Evolutionary conservation across 2,329 filamentous ascomycete genomes (phyloP).

Genomic region (Fusarium decemcellulare): DNA sequence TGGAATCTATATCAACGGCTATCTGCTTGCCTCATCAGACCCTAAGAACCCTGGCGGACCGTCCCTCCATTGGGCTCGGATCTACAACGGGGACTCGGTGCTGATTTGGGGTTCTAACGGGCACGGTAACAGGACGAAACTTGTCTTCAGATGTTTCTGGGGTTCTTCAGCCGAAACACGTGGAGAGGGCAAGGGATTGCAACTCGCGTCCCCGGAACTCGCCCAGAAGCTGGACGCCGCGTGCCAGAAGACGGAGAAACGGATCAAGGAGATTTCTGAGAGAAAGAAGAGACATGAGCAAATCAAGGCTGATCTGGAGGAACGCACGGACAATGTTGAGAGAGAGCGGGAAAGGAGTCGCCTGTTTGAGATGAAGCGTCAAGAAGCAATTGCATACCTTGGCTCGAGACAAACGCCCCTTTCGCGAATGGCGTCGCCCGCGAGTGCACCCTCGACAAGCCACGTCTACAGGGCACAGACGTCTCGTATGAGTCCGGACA

Average conservation of each 20-base stretch:
- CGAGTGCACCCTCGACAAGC: conserved; percentile 42
- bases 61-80: conserved; percentile 74
- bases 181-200: conserved; percentile 43
- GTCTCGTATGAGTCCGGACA: conserved; percentile 43
- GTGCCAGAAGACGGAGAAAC: conserved; percentile 61
- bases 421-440: conserved; percentile 51
- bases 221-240: conserved; percentile 64
- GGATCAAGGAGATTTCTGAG: conserved; percentile 57
- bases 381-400: conserved; percentile 61
- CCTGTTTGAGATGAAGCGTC: conserved; percentile 63
- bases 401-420: conserved; percentile 43
- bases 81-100: conserved; percentile 84
- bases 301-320: conserved; percentile 60
- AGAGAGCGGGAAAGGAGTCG: conserved; percentile 65
- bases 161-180: conserved; percentile 66
- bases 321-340: conserved; percentile 58
- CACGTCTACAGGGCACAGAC: conserved; percentile 33
- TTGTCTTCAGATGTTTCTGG: conserved; percentile 69
- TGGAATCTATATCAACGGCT: conserved; percentile 84
- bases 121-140: conserved; percentile 57
- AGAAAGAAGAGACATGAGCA: conserved; percentile 58
- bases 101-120: conserved; percentile 74
- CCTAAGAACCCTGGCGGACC: conserved; percentile 67
- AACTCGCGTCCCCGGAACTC: conserved; percentile 55
- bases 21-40: conserved; percentile 71